Percentiles rank a stretch among this genome's conserved stretches.
phyloP scores from a whole-genome alignment of 768 basidiomycete species.

The Tylopilus plumbeoviolaceoides region DNA sequence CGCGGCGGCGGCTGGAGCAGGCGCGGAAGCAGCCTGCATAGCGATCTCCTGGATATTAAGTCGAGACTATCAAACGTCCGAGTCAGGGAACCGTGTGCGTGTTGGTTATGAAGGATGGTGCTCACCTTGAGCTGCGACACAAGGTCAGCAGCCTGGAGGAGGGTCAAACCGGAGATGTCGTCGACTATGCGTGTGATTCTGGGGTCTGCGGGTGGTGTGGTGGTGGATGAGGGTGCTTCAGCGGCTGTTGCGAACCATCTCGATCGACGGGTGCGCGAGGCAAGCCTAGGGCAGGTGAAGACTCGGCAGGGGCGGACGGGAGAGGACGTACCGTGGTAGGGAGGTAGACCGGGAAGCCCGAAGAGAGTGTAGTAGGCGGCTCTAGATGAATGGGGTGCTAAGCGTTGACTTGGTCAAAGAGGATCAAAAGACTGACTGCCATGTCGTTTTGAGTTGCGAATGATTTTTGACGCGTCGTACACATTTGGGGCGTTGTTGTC shows the following conservation, averaged over 20 bases:
- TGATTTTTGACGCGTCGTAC: constrained; percentile 6
- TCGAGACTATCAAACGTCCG: constrained; percentile 52
- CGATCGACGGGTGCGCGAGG: constrained; percentile 33
- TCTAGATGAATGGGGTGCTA: constrained; percentile 9
- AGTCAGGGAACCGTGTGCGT: background rate
- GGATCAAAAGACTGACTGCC: constrained; percentile 20
- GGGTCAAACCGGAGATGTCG: constrained; percentile 82
- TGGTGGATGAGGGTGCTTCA: constrained; percentile 38
- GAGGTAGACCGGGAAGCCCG: constrained; percentile 16
- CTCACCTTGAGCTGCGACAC: constrained; percentile 86
- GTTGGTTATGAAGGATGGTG: background rate
- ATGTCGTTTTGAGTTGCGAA: constrained; percentile 13
- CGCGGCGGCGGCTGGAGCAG: constrained; percentile 52
- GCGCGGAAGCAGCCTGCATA: constrained; percentile 72
- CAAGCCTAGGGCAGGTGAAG: constrained; percentile 17
- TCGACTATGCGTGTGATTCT: constrained; percentile 83
- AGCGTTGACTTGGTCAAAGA: background rate
- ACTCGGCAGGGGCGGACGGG: background rate
- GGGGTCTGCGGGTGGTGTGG: constrained; percentile 49
- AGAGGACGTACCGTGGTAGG: constrained; percentile 9
- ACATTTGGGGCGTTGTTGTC: constrained; percentile 23
- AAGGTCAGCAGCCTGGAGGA: constrained; percentile 94
- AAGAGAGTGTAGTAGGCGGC: constrained; percentile 18
- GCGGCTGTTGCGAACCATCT: constrained; percentile 56
- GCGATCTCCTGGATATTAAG: constrained; percentile 98